These are phyloP conservation scores for Verticillium nonalfalfae DNA, from an alignment of 2,329 filamentous ascomycete species.

Conservation along the genomic window DNA sequence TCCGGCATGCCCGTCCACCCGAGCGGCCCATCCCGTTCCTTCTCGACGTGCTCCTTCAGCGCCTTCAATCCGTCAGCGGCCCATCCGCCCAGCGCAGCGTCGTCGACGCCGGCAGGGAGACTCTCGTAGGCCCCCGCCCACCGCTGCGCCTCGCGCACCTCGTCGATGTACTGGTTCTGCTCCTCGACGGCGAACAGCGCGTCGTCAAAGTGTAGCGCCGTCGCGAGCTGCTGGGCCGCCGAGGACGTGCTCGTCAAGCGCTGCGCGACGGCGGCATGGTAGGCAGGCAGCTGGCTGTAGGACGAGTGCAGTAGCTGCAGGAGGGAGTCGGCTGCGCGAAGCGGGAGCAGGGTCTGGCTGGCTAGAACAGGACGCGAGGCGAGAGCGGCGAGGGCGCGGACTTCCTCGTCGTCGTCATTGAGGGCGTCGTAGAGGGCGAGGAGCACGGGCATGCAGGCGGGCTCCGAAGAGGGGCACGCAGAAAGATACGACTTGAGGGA, in stretches of 20 bases:
- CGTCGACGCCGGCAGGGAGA: slow-evolving; percentile 14
- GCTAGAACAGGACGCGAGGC: slow-evolving; percentile 41
- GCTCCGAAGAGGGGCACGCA: slow-evolving; percentile 15
- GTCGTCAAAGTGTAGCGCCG: slow-evolving; percentile 49
- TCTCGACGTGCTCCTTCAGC: slow-evolving; percentile 25
- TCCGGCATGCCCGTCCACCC: slow-evolving; percentile 67
- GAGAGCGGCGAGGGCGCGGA: slow-evolving; percentile 59
- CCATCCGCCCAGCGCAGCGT: slow-evolving; percentile 36
- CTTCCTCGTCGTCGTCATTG: slow-evolving; percentile 88
- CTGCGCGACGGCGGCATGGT: slow-evolving; percentile 31
- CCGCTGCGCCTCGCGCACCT: slow-evolving; percentile 63
- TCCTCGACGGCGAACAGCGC: slow-evolving; percentile 83
- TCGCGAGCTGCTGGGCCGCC: slow-evolving; percentile 28
- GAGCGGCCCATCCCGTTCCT: slow-evolving; percentile 54
- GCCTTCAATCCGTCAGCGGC: slow-evolving; percentile 38
- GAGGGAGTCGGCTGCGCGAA: slow-evolving; percentile 39
- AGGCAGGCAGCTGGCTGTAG: slow-evolving; percentile 27
- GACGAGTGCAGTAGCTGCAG: slow-evolving; percentile 31
- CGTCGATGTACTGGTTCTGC: slow-evolving; percentile 89
- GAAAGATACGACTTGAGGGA: slow-evolving; percentile 48
- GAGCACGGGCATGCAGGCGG: slow-evolving; percentile 46
- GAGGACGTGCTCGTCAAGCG: slow-evolving; percentile 33
- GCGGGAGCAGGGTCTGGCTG: slow-evolving; percentile 35
- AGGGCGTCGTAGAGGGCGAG: slow-evolving; percentile 68
- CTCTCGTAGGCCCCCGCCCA: slow-evolving; percentile 53